Evolutionary conservation across 768 basidiomycete genomes (phyloP).

Genomic region (Aureoboletus auriporus): DNA sequence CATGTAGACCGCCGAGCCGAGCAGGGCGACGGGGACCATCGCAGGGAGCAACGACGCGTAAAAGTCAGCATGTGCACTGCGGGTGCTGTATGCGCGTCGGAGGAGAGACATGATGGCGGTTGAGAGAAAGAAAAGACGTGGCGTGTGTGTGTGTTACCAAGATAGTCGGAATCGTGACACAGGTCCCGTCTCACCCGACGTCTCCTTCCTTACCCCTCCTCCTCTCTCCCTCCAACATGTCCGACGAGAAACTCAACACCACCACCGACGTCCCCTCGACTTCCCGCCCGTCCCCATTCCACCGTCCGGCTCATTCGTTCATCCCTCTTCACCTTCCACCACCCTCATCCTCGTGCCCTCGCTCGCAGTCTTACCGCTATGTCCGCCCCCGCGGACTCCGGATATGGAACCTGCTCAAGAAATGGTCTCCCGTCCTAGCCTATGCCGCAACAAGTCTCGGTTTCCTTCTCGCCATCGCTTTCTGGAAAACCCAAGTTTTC

Average conservation of each 20-base stretch:
- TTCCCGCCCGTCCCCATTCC: slow-evolving; percentile 11
- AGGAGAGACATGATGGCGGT: neutral
- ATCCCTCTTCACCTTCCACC: slow-evolving; percentile 18
- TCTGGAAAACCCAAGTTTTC: slow-evolving; percentile 83
- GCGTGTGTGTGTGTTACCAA: slow-evolving; percentile 12
- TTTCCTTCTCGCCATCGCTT: slow-evolving; percentile 76
- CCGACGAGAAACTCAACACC: slow-evolving; percentile 19
- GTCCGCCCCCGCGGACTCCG: slow-evolving; percentile 47
- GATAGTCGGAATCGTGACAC: slow-evolving; percentile 10
- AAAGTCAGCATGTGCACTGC: slow-evolving; percentile 57
- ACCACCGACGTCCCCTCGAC: slow-evolving; percentile 20
- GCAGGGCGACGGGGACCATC: slow-evolving; percentile 74
- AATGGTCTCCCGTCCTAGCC: slow-evolving; percentile 74
- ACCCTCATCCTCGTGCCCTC: slow-evolving; percentile 11
- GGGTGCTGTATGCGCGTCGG: slow-evolving; percentile 4
- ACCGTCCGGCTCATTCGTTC: slow-evolving; percentile 18
- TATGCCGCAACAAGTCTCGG: slow-evolving; percentile 76
- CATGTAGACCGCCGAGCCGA: slow-evolving; percentile 78
- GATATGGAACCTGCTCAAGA: slow-evolving; percentile 56
- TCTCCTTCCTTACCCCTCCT: neutral
- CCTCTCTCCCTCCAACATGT: slow-evolving; percentile 9
- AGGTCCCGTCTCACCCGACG: neutral
- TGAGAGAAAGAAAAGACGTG: neutral
- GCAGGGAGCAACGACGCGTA: slow-evolving; percentile 68
- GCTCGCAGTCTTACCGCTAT: slow-evolving; percentile 28